Percentiles rank a stretch among this genome's conserved stretches.
Evolutionary conservation across 805 yeast species (phyloP).

Genomic region (Helenozyma baotianmanensis): DNA sequence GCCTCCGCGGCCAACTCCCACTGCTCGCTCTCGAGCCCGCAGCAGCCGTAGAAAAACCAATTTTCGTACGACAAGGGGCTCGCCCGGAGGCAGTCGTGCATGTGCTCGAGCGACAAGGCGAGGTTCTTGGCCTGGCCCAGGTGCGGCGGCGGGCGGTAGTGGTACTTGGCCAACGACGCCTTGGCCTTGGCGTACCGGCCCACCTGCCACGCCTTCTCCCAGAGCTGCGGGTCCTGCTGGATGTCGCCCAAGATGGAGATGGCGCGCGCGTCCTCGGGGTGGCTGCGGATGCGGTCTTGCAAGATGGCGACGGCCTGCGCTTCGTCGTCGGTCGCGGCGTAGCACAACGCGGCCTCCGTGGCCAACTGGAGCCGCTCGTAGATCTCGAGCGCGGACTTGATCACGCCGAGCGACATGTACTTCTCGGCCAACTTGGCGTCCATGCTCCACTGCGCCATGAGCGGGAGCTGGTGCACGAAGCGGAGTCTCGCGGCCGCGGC

Average conservation of each 20-base stretch:
- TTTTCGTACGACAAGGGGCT: slow-evolving; percentile 74
- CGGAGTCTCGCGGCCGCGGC: slow-evolving; percentile 52
- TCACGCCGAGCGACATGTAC: slow-evolving; percentile 76
- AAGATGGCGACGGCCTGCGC: slow-evolving; percentile 60
- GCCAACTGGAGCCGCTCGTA: slow-evolving; percentile 73
- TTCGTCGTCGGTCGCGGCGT: slow-evolving; percentile 78
- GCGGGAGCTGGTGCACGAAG: slow-evolving; percentile 69
- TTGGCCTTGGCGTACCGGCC: slow-evolving; percentile 84
- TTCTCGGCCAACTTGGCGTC: slow-evolving; percentile 82
- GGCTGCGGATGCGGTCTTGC: slow-evolving; percentile 43
- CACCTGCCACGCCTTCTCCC: slow-evolving; percentile 85
- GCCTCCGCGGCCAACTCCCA: slow-evolving; percentile 85
- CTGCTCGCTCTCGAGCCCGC: slow-evolving; percentile 70
- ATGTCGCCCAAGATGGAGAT: slow-evolving; percentile 83
- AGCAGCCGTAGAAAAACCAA: slow-evolving; percentile 91
- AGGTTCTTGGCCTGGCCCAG: slow-evolving; percentile 51
- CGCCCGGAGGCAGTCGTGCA: slow-evolving; percentile 67
- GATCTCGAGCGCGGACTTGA: slow-evolving; percentile 84
- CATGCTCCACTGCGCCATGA: slow-evolving; percentile 80
- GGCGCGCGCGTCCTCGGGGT: slow-evolving; percentile 79
- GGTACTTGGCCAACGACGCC: slow-evolving; percentile 70
- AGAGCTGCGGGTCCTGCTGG: slow-evolving; percentile 64
- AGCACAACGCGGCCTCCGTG: slow-evolving; percentile 85
- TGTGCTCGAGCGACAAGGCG: slow-evolving; percentile 54
- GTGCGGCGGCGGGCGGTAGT: slow-evolving; percentile 57